Base-by-base conservation (phyloP, 2,329 filamentous ascomycete genomes). In the Talaromyces atroroseus region DNA sequence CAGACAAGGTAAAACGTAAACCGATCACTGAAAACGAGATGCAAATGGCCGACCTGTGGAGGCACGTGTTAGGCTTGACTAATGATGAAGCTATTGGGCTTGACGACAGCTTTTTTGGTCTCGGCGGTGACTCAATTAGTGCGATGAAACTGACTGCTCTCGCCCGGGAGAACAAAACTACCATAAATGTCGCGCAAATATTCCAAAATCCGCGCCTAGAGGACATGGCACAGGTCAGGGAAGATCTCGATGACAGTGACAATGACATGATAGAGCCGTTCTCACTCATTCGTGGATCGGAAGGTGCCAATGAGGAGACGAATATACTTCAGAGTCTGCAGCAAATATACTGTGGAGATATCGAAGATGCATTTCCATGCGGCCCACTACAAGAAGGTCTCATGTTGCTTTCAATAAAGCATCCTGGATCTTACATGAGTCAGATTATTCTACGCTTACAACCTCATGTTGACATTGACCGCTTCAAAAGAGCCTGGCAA, bases 351-450 rank as follows among this genome's bases (percentile, higher is more conserved):
- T 40, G n/a, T 40, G 36, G 36, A 40, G n/a, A 40, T 18, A 44
- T 44, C 10, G 40, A 44, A 23, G 40, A 44, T 44, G 20, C 20
- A 11, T 23, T 21, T 11, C 40, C 40, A 21, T 44, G 40, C 40
- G 20, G 18, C 8, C 62, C 71, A 3, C 63, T 74, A 0, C 73
- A 75, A 54, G 71, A 74, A 61, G 72, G 69, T 3, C 64, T 75
- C 2, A 52, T 74, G 38, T 68, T 71, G 0, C 63, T 74, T 8
- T 69, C 69, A 0, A 65, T 65, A 24, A 68, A 68, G 55, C 61
- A 70, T 40, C 59, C 62, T 6, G 71, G 68, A 16, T 67, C 70
- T 16, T 74, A 75, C 47, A 66, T 71, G 16, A 68, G 66, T 4
- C 68, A 71, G 46, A 65, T 67, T 34, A 57, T 70, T 3, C 58